phyloP scores from a whole-genome alignment of 345 rosid species.

The Corchorus olitorius region DNA sequence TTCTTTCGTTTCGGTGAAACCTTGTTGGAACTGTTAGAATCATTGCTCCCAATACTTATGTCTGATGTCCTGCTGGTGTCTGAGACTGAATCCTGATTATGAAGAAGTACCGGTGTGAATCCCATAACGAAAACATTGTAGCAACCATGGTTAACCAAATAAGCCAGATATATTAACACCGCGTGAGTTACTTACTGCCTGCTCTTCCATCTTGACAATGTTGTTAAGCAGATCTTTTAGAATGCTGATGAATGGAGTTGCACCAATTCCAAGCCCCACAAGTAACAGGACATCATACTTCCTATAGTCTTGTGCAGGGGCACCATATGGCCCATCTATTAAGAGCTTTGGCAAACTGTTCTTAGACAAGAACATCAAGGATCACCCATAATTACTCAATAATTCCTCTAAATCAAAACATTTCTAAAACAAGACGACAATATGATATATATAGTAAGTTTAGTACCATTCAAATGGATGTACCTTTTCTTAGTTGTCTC shows the following conservation, averaged over 20 bases:
- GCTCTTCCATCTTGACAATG: conserved; percentile 90
- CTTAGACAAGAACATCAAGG: conserved; percentile 15
- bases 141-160: background rate
- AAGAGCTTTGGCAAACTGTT: conserved; percentile 91
- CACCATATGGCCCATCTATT: conserved; percentile 98
- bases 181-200: conserved; percentile 58
- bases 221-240: conserved; percentile 89
- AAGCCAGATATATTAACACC: background rate
- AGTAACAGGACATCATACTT: conserved; percentile 89
- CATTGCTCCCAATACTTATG: conserved; percentile 55
- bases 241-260: conserved; percentile 98
- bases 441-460: background rate
- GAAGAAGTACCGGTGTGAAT: conserved; percentile 12
- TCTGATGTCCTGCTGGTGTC: conserved; percentile 76
- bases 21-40: conserved; percentile 39
- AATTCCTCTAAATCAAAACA: background rate
- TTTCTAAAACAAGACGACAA: background rate
- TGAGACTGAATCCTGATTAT: conserved; percentile 62
- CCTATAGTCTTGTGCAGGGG: conserved; percentile 92
- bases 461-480: background rate
- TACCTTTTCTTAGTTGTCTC: conserved; percentile 89
- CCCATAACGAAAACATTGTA: background rate
- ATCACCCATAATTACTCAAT: conserved; percentile 1
- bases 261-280: conserved; percentile 98
- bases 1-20: conserved; percentile 57